Evolutionary conservation across 805 yeast species (phyloP).

Genomic region (Candida michaelii): DNA sequence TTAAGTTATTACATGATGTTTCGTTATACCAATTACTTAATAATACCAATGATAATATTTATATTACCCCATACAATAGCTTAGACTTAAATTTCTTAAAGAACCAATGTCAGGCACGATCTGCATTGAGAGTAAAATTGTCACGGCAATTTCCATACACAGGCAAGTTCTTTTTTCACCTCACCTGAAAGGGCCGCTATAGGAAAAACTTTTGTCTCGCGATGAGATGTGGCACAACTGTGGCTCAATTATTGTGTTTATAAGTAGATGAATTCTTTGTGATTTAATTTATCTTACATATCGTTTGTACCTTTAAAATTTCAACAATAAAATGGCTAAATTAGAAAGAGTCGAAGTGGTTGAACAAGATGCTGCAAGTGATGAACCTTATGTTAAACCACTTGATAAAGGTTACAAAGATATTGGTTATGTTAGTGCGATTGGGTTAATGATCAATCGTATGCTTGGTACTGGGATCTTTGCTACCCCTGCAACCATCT

Average conservation of each 20-base stretch:
- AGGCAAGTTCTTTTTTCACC: no score
- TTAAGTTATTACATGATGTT: no score
- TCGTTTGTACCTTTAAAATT: background rate
- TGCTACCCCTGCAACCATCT: slow-evolving; percentile 65
- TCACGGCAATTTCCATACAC: no score
- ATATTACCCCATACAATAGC: no score
- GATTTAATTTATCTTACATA: background rate
- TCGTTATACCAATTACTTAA: no score
- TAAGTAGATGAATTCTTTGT: background rate
- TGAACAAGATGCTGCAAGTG: slow-evolving; percentile 4
- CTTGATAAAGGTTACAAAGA: slow-evolving; percentile 25
- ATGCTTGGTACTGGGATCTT: slow-evolving; percentile 78
- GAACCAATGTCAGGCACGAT: no score
- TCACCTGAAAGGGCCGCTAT: no score
- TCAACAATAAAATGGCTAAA: background rate
- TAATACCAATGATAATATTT: no score
- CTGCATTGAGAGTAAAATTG: no score
- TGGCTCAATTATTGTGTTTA: slow-evolving; percentile 4
- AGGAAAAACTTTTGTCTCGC: background rate
- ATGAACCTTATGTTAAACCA: slow-evolving; percentile 22
- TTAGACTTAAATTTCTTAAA: no score
- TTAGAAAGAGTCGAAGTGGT: slow-evolving; percentile 2
- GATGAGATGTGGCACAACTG: slow-evolving; percentile 8
- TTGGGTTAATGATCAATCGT: slow-evolving; percentile 57
- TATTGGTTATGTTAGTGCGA: slow-evolving; percentile 46